Evolutionary conservation across 2,329 filamentous ascomycete genomes (phyloP).

Genomic region (Clonostachys byssicola): DNA sequence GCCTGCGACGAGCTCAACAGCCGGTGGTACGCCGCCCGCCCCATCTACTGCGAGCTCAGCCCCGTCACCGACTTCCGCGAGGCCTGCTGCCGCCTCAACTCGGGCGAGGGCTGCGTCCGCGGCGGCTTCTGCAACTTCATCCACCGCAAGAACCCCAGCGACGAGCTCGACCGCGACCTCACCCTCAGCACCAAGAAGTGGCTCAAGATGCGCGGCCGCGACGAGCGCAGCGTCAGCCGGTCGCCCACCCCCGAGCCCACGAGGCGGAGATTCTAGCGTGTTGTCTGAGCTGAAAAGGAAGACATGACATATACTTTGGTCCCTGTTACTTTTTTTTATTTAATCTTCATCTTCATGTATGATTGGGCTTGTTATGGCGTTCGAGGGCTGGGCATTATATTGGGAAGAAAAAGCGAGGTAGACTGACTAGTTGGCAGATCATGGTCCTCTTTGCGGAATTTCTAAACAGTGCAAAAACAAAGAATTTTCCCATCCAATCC

Average conservation of each 20-base stretch:
- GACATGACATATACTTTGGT: background rate
- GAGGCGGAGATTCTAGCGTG: constrained; percentile 61
- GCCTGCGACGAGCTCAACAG: constrained; percentile 93
- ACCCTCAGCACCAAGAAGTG: constrained; percentile 93
- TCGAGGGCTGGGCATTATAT: too few relatives aligned
- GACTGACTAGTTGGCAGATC: too few relatives aligned
- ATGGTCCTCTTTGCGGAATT: too few relatives aligned
- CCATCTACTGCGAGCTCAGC: constrained; percentile 96
- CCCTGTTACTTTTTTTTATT: background rate
- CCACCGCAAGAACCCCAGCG: constrained; percentile 88
- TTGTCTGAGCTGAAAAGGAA: too few relatives aligned
- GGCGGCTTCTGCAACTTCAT: constrained; percentile 99
- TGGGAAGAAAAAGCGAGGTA: too few relatives aligned
- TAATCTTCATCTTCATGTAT: too few relatives aligned
- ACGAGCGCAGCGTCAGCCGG: constrained; percentile 75
- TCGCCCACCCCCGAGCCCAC: constrained; percentile 85
- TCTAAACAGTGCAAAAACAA: too few relatives aligned
- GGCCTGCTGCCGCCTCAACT: constrained; percentile 92
- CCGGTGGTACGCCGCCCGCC: constrained; percentile 94
- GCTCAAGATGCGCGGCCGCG: constrained; percentile 78
- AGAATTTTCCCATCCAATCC: too few relatives aligned
- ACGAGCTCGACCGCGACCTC: constrained; percentile 85
- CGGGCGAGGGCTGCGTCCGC: constrained; percentile 89
- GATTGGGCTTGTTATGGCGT: too few relatives aligned
- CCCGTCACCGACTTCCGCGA: constrained; percentile 98